A percentile compares a stretch with the other conserved stretches of the same genome.
These are phyloP conservation scores for Parachaetomium inaequale DNA, from an alignment of 495 filamentous ascomycete genomes.

Conservation along the genomic window DNA sequence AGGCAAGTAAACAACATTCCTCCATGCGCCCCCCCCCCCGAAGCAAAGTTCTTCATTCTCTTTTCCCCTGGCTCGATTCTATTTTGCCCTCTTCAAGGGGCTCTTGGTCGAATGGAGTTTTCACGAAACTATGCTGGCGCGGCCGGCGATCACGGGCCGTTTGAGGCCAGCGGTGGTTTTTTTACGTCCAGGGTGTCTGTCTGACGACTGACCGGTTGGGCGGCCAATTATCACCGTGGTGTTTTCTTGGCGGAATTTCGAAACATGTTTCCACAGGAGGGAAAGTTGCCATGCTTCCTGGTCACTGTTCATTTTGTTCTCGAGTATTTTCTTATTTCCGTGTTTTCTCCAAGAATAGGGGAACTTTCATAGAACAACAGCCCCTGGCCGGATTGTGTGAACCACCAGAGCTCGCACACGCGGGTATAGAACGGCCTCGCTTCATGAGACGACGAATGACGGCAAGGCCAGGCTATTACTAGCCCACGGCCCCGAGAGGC, in stretches of 20 bases:
- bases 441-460: too few species aligned
- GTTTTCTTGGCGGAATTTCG: not conserved
- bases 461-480: not conserved
- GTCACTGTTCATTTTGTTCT: not conserved
- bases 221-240: not conserved
- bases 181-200: not conserved
- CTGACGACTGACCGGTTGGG: not conserved
- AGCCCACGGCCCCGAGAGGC: not conserved
- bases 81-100: not conserved
- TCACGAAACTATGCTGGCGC: not conserved
- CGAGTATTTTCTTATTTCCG: not conserved
- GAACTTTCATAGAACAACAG: too few species aligned
- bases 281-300: not conserved
- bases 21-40: not conserved
- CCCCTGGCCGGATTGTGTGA: too few species aligned
- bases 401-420: too few species aligned
- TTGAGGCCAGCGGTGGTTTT: not conserved
- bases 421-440: too few species aligned
- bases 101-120: not conserved
- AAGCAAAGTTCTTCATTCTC: not conserved
- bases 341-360: too few species aligned
- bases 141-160: constrained; percentile 5
- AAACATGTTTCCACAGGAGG: not conserved
- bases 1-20: constrained; percentile 4
- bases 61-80: not conserved